Evolutionary conservation across 106 monocot species (phyloP).

Genomic region (Allium cepa): DNA sequence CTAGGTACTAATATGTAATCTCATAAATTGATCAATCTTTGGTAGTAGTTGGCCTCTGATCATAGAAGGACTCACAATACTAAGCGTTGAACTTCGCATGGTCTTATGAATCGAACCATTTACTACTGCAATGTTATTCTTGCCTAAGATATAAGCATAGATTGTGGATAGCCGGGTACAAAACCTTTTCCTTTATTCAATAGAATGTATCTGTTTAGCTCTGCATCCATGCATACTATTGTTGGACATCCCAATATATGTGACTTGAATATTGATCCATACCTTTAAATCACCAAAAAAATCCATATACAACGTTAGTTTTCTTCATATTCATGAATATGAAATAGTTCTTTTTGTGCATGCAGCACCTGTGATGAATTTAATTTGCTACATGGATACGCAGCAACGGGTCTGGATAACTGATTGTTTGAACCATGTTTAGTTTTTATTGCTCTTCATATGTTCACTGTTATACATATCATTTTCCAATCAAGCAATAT

Average conservation of each 20-base stretch:
- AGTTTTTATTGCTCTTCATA: no score
- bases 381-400: no score
- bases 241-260: slow-evolving; percentile 92
- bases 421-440: no score
- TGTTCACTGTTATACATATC: no score
- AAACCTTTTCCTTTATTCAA: slow-evolving; percentile 83
- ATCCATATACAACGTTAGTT: no score
- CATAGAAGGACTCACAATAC: slow-evolving; percentile 53
- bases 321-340: background rate
- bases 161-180: slow-evolving; percentile 89
- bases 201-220: slow-evolving; percentile 74
- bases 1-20: slow-evolving; percentile 55
- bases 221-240: slow-evolving; percentile 90
- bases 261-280: slow-evolving; percentile 79
- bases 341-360: background rate
- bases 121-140: slow-evolving; percentile 80
- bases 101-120: slow-evolving; percentile 73
- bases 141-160: slow-evolving; percentile 85
- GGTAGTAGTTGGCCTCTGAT: slow-evolving; percentile 62
- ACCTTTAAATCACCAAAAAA: slow-evolving; percentile 27
- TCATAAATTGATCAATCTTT: slow-evolving; percentile 81
- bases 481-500: no score
- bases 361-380: no score
- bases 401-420: no score
- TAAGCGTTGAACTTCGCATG: slow-evolving; percentile 66